Evolutionary conservation across 306 rosid genomes (phyloP).

Genomic region (Trichosanthes truncata): DNA sequence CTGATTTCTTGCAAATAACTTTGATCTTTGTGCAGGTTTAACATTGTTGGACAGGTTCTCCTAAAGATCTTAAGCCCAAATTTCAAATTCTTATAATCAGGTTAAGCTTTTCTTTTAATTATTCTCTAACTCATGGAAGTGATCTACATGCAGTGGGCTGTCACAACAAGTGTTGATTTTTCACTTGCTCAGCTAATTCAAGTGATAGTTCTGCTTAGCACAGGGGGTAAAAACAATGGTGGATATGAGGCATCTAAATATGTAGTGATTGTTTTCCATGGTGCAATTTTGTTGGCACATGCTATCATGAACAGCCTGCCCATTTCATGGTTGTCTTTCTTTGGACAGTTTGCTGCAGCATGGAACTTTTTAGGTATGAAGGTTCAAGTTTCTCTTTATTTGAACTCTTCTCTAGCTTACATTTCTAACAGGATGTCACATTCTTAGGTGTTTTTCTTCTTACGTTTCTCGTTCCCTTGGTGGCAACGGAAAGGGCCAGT

Average conservation of each 20-base stretch:
- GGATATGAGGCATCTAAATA: constrained; percentile 77
- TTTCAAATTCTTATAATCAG: constrained; percentile 12
- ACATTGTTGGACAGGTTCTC: constrained; percentile 96
- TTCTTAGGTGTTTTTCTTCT: constrained; percentile 77
- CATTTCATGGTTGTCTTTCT: constrained; percentile 65
- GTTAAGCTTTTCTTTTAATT: not conserved
- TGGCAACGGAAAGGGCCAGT: constrained; percentile 74
- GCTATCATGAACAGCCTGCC: constrained; percentile 80
- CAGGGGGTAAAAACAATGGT: constrained; percentile 78
- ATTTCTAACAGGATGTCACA: constrained; percentile 13
- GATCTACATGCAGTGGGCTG: constrained; percentile 86
- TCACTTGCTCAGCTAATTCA: constrained; percentile 80
- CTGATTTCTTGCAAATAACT: constrained; percentile 23
- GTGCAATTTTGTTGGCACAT: constrained; percentile 59
- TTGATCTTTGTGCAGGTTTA: constrained; percentile 65
- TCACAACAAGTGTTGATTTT: constrained; percentile 80
- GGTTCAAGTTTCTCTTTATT: constrained; percentile 3
- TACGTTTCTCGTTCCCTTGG: constrained; percentile 67
- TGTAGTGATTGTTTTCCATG: constrained; percentile 58
- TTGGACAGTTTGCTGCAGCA: constrained; percentile 77
- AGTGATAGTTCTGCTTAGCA: constrained; percentile 84
- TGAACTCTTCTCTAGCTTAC: not conserved
- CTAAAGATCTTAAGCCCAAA: not conserved
- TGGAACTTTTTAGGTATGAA: constrained; percentile 78
- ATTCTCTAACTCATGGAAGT: constrained; percentile 11